Evolutionary conservation across 1,284 basidiomycete species (phyloP), one percentile per base, ranked within the genome.

Genomic region (Sporisorium exsertum): DNA sequence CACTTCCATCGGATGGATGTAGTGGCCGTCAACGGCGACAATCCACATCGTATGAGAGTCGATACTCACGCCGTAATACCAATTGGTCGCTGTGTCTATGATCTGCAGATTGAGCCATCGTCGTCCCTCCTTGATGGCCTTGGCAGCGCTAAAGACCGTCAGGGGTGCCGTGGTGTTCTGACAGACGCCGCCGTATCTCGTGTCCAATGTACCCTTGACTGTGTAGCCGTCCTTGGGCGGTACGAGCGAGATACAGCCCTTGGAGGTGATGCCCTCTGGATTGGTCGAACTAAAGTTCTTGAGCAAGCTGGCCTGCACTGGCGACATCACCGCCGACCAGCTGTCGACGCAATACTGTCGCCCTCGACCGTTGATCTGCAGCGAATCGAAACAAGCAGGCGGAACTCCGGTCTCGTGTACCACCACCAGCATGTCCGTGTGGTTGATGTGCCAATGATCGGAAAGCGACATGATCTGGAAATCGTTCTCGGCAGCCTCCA

Each of bases 361-460:
- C 5, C 77, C 77, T 10, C 72, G 61, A 6, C 77, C 77, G 47
- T 78, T 78, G 58, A 75, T 65, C 24, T 72, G 77, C 9, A 78
- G 64, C 37, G 77, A 68, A 50, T 78, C 77, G 46, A 78, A 72
- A 60, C 77, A 78, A 2, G 77, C 77, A 1, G 77, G 77, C 8
- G 77, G 77, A 2, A 75, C 72, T 5, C 77, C 77, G 4, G 72
- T 76, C 63, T 74, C 65, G 45, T 78, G 77, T 2, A 78, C 77
- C 5, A 57, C 56, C 33, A 75, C 16, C 45, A 75, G 54, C 72
- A 78, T 74, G 32, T 75, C 62, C 3, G 66, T 75, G 37, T 74
- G 72, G 26, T 71, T 72, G 58, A 78, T 66, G 59, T 78, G 77
- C 77, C 77, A 78, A n/a, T 78, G 68, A 33, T 78, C 76, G 1